phyloP scores from a whole-genome alignment of 306 rosid genomes.

The Senna tora region DNA sequence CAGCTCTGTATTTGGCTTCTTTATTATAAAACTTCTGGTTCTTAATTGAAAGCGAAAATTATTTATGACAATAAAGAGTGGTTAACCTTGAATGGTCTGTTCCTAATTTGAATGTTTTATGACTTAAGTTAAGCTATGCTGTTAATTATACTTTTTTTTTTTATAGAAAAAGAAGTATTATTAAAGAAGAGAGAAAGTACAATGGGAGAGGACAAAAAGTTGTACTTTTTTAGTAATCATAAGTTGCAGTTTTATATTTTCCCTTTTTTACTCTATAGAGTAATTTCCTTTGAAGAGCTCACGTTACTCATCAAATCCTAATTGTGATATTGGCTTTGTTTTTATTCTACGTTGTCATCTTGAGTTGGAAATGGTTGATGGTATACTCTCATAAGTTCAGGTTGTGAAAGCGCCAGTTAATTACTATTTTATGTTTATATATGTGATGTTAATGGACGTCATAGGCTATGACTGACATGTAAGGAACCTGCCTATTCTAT shows the following conservation, averaged over 20 bases:
- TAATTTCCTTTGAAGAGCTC: constrained; percentile 1
- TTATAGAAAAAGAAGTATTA: no score
- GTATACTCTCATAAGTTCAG: not conserved
- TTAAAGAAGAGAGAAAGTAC: no score
- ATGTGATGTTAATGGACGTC: constrained; percentile 2
- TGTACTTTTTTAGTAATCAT: not conserved
- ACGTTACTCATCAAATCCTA: not conserved
- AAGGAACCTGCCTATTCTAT: constrained; percentile 23
- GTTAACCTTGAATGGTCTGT: not conserved
- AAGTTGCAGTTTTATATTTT: constrained; percentile 24
- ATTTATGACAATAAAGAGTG: constrained; percentile 21
- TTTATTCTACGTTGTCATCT: constrained; percentile 17
- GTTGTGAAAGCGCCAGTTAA: constrained; percentile 8
- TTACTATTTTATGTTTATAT: not conserved
- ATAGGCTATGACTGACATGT: not conserved
- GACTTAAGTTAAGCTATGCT: not conserved
- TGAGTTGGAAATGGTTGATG: constrained; percentile 4
- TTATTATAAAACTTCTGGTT: not conserved
- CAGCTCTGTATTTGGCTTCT: not conserved
- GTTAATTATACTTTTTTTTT: no score
- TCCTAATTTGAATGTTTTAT: not conserved
- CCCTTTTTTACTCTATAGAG: constrained; percentile 11
- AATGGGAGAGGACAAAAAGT: no score
- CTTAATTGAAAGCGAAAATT: constrained; percentile 22
- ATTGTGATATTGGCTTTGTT: constrained; percentile 13